Evolutionary conservation across 352 stramenopile species (phyloP), one percentile per base, ranked within the genome.

Genomic region (Phytophthora multivora): DNA sequence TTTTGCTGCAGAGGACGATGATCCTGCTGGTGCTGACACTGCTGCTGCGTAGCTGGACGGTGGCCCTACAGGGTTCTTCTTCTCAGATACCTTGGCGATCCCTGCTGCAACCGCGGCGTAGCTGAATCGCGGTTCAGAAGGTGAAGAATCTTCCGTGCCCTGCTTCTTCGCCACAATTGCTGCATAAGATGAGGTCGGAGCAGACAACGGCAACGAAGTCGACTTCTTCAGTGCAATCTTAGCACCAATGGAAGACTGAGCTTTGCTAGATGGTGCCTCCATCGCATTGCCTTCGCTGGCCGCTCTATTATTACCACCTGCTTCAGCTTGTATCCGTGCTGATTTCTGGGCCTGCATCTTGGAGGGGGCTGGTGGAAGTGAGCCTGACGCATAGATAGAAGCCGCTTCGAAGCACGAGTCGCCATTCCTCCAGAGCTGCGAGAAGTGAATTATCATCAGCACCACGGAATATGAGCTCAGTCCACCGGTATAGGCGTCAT

Each of bases 391-490:
- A 51, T 90, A 91, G 40, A 91, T 75, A 21, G 82, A 73, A 23
- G 78, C 78, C 1, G 78, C 75, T 59, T 82, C 56, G 19, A 87
- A 87, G 40, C 78, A 87, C 31, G 46, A 57, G 2, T 81, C 61
- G 5, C 78, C 75, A 43, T 87, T 79, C 26, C 80, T 64, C 77
- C 85, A 89, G 21, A 96, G 60, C 61, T 91, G 75, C 39, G 81
- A 87, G 23, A 94, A 94, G 58, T 94, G 86, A 50, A 96, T 87
- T 52, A 97, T 83, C 91, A 98, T 98, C 7, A 98, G 75, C 51
- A 97, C 88, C n/a, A 97, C 73, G 21, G 89, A 96, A 67, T 98
- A 98, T 48, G 87, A 97, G 53, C 88, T 97, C 3, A 98, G 71
- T 2, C 91, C 91, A 35, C 91, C 91, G 0, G 88, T 96, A 65